phyloP scores from a whole-genome alignment of 2,329 filamentous ascomycete species.

The Hirsutella rhossiliensis region DNA sequence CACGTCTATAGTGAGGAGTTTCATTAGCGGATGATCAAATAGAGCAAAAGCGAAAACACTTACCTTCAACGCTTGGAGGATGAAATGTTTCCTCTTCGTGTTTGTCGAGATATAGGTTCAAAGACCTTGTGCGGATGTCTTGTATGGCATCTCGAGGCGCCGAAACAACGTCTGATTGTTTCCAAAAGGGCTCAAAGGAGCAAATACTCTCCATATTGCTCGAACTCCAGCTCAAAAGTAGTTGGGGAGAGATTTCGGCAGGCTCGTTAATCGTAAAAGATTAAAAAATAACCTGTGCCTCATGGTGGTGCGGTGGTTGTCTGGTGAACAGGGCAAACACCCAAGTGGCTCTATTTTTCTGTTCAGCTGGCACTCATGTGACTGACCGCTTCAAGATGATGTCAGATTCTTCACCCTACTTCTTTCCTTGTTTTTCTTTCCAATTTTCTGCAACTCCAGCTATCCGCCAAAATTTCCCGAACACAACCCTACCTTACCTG shows the following conservation, averaged over 20 bases:
- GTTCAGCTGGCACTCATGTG: background rate
- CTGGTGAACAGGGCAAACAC: background rate
- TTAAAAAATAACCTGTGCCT: too few relatives aligned
- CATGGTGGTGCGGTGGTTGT: background rate
- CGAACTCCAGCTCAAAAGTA: background rate
- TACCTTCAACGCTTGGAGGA: background rate
- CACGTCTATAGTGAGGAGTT: background rate
- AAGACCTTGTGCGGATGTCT: conserved; percentile 2
- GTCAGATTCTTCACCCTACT: too few relatives aligned
- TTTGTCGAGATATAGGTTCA: conserved; percentile 5
- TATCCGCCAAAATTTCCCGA: too few relatives aligned
- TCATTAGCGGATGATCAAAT: background rate
- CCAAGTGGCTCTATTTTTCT: background rate
- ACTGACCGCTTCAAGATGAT: too few relatives aligned
- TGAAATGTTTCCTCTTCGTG: conserved; percentile 1
- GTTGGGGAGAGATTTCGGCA: background rate
- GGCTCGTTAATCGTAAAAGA: too few relatives aligned
- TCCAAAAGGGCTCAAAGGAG: conserved; percentile 12
- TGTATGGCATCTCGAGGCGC: conserved; percentile 5
- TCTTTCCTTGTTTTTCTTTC: background rate
- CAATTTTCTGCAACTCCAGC: background rate
- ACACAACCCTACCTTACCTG: too few relatives aligned
- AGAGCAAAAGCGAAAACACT: background rate
- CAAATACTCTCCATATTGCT: conserved; percentile 11
- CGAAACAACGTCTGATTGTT: conserved; percentile 5